phyloP scores from a whole-genome alignment of 2,329 filamentous ascomycete genomes.

The Penicillium janthinellum region DNA sequence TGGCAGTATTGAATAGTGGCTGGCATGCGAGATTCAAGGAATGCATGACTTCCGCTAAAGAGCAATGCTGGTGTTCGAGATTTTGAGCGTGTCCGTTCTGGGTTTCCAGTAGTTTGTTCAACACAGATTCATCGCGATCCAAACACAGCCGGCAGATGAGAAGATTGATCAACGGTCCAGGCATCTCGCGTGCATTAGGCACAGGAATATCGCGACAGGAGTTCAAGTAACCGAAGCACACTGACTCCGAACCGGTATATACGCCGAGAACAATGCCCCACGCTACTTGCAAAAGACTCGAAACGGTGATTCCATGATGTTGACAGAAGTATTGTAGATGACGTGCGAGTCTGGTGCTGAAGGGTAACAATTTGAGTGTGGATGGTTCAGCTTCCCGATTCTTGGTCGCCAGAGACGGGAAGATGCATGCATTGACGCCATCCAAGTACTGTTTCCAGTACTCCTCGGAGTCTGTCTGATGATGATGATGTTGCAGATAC shows the following conservation, averaged over 20 bases:
- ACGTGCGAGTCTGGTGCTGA: too few species aligned
- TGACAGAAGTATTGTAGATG: too few species aligned
- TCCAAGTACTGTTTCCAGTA: conserved; percentile 12
- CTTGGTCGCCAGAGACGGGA: conserved; percentile 3
- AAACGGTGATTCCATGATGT: too few species aligned
- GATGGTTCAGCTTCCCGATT: too few species aligned
- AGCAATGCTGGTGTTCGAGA: conserved; percentile 18
- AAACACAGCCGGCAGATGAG: too few species aligned
- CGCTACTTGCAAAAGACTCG: too few species aligned
- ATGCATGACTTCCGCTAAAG: conserved; percentile 18
- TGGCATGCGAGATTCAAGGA: conserved; percentile 13
- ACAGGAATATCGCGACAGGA: conserved; percentile 9
- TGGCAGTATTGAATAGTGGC: conserved; percentile 24
- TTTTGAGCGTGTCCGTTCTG: not conserved
- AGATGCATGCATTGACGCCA: conserved; percentile 8
- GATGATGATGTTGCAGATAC: not conserved
- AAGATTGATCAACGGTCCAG: conserved; percentile 6
- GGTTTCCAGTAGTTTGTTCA: too few species aligned
- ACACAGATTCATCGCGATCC: too few species aligned
- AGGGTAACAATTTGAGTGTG: too few species aligned
- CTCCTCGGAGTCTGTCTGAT: not conserved
- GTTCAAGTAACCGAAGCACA: conserved; percentile 10
- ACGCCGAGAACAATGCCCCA: too few species aligned
- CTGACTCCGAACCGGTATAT: conserved; percentile 1
- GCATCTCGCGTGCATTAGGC: not conserved